phyloP scores from a whole-genome alignment of 2,329 filamentous ascomycete species.

The Fonsecaea pedrosoi region DNA sequence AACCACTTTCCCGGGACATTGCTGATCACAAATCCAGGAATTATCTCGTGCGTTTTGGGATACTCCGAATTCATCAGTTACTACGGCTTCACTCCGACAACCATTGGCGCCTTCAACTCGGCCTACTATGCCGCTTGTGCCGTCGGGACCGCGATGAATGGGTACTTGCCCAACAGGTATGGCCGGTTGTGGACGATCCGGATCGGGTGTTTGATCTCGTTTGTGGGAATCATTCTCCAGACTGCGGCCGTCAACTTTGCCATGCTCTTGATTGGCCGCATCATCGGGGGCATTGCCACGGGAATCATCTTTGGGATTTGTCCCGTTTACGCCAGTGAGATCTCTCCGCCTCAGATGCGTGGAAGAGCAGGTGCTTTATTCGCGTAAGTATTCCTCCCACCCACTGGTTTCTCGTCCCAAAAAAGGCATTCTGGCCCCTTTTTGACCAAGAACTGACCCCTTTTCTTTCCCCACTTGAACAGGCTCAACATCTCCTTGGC shows the following conservation, averaged over 20 bases:
- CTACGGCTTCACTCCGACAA: conserved; percentile 10
- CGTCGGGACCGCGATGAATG: conserved; percentile 5
- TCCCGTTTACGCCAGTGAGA: conserved; percentile 24
- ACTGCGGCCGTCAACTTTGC: conserved; percentile 62
- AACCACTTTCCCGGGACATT: too few relatives aligned
- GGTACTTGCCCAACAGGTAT: conserved; percentile 13
- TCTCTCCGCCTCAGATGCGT: conserved; percentile 21
- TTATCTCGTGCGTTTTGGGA: conserved; percentile 4
- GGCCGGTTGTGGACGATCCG: conserved; percentile 19
- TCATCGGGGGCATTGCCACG: conserved; percentile 58
- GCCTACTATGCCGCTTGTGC: conserved; percentile 21
- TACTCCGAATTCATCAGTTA: conserved; percentile 21
- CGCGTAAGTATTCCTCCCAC: conserved; percentile 4
- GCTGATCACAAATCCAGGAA: too few relatives aligned
- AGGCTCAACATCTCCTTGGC: conserved; percentile 22
- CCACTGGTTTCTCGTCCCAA: too few relatives aligned
- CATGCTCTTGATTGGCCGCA: conserved; percentile 65
- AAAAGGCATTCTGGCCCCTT: too few relatives aligned
- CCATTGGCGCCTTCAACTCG: conserved; percentile 21
- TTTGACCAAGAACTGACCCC: too few relatives aligned
- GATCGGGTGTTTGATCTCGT: conserved; percentile 53
- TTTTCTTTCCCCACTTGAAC: not conserved
- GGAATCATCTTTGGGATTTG: conserved; percentile 22
- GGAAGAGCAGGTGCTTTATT: conserved; percentile 14
- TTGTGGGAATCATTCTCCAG: conserved; percentile 66